phyloP scores from a whole-genome alignment of 2,329 filamentous ascomycete genomes.

The Cytospora paraplurivora region DNA sequence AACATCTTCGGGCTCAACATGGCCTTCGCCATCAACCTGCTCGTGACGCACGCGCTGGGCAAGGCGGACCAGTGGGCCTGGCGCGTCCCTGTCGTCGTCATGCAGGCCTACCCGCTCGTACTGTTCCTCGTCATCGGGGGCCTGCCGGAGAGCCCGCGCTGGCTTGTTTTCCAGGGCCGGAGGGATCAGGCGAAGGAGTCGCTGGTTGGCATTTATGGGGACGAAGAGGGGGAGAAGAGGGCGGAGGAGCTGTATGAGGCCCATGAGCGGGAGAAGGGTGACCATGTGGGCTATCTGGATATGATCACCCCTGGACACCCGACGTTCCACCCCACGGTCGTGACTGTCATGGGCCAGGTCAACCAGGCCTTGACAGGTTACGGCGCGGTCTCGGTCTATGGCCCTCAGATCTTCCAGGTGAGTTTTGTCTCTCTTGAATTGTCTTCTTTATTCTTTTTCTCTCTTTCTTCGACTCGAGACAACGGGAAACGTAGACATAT shows the following conservation, averaged over 20 bases:
- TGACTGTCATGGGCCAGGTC: slow-evolving; percentile 64
- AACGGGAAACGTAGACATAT: not conserved
- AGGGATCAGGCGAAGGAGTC: slow-evolving; percentile 53
- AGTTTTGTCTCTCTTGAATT: not conserved
- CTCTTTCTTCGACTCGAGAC: too few relatives aligned
- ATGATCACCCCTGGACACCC: slow-evolving; percentile 57
- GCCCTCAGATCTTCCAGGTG: slow-evolving; percentile 60
- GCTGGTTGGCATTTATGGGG: slow-evolving; percentile 51
- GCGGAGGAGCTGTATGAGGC: slow-evolving; percentile 51
- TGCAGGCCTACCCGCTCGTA: slow-evolving; percentile 60
- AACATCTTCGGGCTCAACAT: slow-evolving; percentile 65
- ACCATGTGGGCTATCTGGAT: slow-evolving; percentile 53
- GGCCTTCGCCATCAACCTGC: slow-evolving; percentile 62
- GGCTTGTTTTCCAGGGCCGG: slow-evolving; percentile 55
- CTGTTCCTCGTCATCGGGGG: slow-evolving; percentile 54
- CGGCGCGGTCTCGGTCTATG: slow-evolving; percentile 63
- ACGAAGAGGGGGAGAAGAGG: slow-evolving; percentile 38
- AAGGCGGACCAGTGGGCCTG: slow-evolving; percentile 63
- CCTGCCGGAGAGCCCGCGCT: slow-evolving; percentile 60
- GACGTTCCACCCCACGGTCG: slow-evolving; percentile 62
- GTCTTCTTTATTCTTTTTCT: too few relatives aligned
- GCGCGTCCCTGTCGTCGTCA: slow-evolving; percentile 61
- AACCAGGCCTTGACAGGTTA: slow-evolving; percentile 62
- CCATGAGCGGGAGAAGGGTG: slow-evolving; percentile 51
- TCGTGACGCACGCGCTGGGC: slow-evolving; percentile 53